Conservation (phyloP, 805 yeast genomes). For the Teunomyces lycoperdinae region DNA sequence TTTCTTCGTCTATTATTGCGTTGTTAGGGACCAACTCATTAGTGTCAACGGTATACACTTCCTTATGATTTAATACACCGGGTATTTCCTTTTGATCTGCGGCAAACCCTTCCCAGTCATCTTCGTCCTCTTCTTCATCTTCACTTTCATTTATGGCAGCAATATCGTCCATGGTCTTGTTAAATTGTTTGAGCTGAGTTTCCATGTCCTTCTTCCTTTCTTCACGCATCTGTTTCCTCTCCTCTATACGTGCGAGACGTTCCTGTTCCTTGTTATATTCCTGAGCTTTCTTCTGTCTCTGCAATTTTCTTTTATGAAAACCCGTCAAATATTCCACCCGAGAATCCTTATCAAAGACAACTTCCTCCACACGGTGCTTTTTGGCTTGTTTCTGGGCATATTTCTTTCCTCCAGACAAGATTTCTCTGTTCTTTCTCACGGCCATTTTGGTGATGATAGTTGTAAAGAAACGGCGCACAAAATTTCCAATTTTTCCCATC, state of each 20-base stretch:
- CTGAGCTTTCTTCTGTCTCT: conserved; percentile 83
- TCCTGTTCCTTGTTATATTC: conserved; percentile 76
- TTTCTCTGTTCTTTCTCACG: conserved; percentile 64
- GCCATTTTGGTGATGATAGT: conserved; percentile 14
- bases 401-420: conserved; percentile 82
- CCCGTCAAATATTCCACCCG: conserved; percentile 87
- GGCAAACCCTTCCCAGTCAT: conserved; percentile 43
- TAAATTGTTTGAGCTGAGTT: conserved; percentile 57
- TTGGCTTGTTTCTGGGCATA: conserved; percentile 68
- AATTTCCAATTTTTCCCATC: neutral
- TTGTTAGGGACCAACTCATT: conserved; percentile 15
- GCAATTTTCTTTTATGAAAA: conserved; percentile 88
- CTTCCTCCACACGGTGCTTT: conserved; percentile 75
- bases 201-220: conserved; percentile 68
- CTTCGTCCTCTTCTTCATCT: conserved; percentile 5
- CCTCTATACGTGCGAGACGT: conserved; percentile 67
- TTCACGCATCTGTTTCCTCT: conserved; percentile 66
- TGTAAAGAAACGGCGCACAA: neutral
- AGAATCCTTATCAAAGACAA: conserved; percentile 76
- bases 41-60: conserved; percentile 31
- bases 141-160: conserved; percentile 12
- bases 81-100: neutral
- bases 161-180: conserved; percentile 38
- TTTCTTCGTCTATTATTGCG: conserved; percentile 44
- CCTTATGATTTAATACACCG: conserved; percentile 17